Percentiles rank a stretch among this genome's conserved stretches.
Conservation (phyloP, 345 rosid species). For the Gossypium sturtianum region DNA sequence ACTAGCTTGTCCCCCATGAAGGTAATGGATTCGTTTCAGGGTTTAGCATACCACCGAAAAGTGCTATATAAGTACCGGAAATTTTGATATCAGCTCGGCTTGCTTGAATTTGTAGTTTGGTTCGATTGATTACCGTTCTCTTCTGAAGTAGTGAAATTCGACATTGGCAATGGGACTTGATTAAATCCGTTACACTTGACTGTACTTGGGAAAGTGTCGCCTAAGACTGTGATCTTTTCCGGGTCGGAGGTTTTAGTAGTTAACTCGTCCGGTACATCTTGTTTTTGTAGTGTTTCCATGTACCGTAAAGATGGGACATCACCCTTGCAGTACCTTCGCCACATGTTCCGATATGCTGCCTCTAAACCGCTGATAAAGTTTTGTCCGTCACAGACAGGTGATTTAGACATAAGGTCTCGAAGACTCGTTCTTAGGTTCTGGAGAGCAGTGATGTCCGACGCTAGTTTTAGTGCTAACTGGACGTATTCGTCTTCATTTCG, state of each 20-base stretch:
- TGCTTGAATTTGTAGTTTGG: slow-evolving; percentile 21
- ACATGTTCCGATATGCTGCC: slow-evolving; percentile 68
- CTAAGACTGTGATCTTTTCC: slow-evolving; percentile 22
- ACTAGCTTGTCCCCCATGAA: background rate
- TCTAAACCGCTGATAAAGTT: slow-evolving; percentile 63
- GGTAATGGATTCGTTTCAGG: background rate
- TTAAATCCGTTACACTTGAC: slow-evolving; percentile 59
- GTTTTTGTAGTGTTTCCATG: slow-evolving; percentile 55
- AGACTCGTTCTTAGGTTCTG: slow-evolving; percentile 76
- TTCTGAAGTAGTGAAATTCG: slow-evolving; percentile 28
- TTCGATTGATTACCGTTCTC: slow-evolving; percentile 39
- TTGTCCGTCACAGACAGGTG: slow-evolving; percentile 77
- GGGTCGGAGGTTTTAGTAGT: slow-evolving; percentile 26
- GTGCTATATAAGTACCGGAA: background rate
- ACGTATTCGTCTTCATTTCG: slow-evolving; percentile 85
- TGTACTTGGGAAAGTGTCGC: slow-evolving; percentile 34
- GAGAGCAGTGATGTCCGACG: slow-evolving; percentile 72
- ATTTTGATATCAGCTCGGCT: slow-evolving; percentile 16
- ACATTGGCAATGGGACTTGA: slow-evolving; percentile 30
- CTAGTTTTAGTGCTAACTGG: slow-evolving; percentile 66
- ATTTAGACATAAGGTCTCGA: slow-evolving; percentile 80
- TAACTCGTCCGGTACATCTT: slow-evolving; percentile 33
- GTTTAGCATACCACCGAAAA: background rate
- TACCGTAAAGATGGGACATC: slow-evolving; percentile 72
- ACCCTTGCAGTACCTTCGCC: slow-evolving; percentile 82